These are phyloP conservation scores for Clarireedia monteithiana DNA, from an alignment of 2,329 filamentous ascomycete genomes.

Conservation along the genomic window DNA sequence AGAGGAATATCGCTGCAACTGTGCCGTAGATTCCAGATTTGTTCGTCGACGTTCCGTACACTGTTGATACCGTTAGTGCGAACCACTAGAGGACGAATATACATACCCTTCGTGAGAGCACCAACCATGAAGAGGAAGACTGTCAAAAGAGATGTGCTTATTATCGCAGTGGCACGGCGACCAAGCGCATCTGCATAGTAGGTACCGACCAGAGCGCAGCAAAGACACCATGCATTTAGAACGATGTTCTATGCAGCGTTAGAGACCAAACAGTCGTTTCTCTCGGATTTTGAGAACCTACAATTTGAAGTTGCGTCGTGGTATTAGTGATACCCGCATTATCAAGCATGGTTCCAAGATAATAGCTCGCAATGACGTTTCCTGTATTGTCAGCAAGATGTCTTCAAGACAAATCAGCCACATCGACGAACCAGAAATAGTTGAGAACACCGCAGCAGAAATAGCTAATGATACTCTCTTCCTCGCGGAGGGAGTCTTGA, in stretches of 20 bases:
- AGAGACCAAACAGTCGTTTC: conserved; percentile 13
- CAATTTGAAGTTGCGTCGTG: conserved; percentile 26
- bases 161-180: conserved; percentile 36
- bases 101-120: conserved; percentile 43
- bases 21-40: conserved; percentile 33
- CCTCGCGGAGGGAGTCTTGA: conserved; percentile 43
- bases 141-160: conserved; percentile 33
- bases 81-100: conserved; percentile 14
- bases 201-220: conserved; percentile 36
- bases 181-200: conserved; percentile 36
- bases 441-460: conserved; percentile 41
- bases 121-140: conserved; percentile 44
- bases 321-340: conserved; percentile 30
- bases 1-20: conserved; percentile 43
- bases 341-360: conserved; percentile 29
- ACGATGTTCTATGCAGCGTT: conserved; percentile 36
- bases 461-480: conserved; percentile 40
- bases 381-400: conserved; percentile 24
- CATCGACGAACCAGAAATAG: conserved; percentile 31
- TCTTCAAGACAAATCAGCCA: neutral
- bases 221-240: conserved; percentile 43
- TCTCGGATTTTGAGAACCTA: neutral
- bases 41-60: conserved; percentile 12
- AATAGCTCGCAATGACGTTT: conserved; percentile 38
- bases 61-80: neutral